Evolutionary conservation across 2,329 filamentous ascomycete species (phyloP), one percentile per base, ranked within the genome.

Genomic region (Cercospora sp.): DNA sequence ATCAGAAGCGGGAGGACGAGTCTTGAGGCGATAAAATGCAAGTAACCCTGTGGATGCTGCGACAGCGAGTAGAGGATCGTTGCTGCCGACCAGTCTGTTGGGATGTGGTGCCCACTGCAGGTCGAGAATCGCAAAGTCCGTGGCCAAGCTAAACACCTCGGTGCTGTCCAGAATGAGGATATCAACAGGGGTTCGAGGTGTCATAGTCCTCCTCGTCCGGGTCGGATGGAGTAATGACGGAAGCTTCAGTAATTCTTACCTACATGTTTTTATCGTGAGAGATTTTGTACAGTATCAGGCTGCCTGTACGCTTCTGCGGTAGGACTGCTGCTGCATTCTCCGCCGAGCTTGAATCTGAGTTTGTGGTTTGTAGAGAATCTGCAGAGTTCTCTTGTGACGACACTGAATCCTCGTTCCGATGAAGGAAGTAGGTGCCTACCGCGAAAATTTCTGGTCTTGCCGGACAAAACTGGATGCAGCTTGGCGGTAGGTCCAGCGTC

Each of bases 351-450:
- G 55, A 9, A 16, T 16, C 30, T n/a, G 13, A n/a, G 28, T 57
- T 12, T 18, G 21, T 21, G 24, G 24, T 69, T 55, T 55, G 10
- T 59, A 18, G 18, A 21, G 64, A 78, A 69, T 26, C 65, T 8
- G 64, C 66, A n/a, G 30, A 26, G 7, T 24, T 21, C 28, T 59
- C 55, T 59, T 34, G 55, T 37, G 28, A 16, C 26, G n/a, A 12
- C 13, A 51, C 57, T 68, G 43, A 9, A 37, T 66, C 62, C 43
- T 68, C 63, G 34, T 76, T 76, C 51, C 85, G 84, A 70, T 93
- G 83, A 30, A 97, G 85, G 70, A 90, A 87, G 79, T 97, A 97
- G 1, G 94, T 97, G 45, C 94, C 94, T 59, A 97, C 86, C 0
- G 96, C 83, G 72, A 97, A 89, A 75, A 90, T 87, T 0, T 88